Base-by-base conservation (phyloP, 257 asterid species). In the Gynochthodes officinalis region DNA sequence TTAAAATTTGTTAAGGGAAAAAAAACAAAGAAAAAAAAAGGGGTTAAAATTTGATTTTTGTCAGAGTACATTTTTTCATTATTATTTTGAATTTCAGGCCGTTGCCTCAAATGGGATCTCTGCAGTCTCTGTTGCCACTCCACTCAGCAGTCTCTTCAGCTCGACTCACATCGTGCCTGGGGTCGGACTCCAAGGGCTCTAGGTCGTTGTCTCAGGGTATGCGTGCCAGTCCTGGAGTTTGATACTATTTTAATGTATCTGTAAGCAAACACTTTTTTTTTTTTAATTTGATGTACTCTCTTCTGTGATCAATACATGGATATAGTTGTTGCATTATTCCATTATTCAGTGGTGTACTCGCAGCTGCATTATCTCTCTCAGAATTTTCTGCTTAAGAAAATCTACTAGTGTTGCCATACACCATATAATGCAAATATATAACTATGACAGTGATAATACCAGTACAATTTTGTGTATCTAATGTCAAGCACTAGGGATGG, bases 191-290 rank as follows among this genome's bases (percentile, higher is more conserved):
- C 64, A 85, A 75, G 23, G 92, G 96, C 78, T 90, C 96, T 76
- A 82, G 98, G 76, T 93, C 98, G 50, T 81, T 90, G 92, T 90
- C 98, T 91, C 94, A 90, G 97, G 98, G 98, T 93, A 90, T 91
- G 98, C 86, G 93, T 90, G 93, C 98, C 86, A 86, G 88, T 83
- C 89, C 97, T 79, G 98, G 98, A 81, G 97, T 93, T 93, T 93
- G 98, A 93, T 87, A 83, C 63, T 37, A 35, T 68, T 88, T 81
- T 88, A 75, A 21, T 86, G 73, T 84, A 85, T 91, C 84, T 77
- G 92, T 86, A 88, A 89, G 93, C 78, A 72, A 67, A 67, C 79
- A 32, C 11, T 14, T n/a, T 13, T 57, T 42, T 33, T 49, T 49
- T 39, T 28, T 10, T 52, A 7, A 9, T 32, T 48, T 39, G 25